A percentile compares a stretch with the other conserved stretches of the same genome.
These are phyloP conservation scores for Trametes villosa DNA, from an alignment of 768 basidiomycete genomes.

Conservation along the genomic window DNA sequence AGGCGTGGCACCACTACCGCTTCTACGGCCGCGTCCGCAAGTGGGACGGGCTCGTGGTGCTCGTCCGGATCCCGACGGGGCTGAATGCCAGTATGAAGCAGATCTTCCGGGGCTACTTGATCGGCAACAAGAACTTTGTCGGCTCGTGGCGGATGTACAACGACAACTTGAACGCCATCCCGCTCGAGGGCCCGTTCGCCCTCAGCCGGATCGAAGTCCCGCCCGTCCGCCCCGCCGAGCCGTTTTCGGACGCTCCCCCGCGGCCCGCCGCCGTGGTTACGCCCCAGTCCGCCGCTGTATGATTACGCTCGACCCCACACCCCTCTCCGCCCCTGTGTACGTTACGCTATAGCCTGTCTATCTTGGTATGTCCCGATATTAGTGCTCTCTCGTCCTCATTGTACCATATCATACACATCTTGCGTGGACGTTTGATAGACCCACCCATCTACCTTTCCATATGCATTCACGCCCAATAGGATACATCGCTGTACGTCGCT, in stretches of 20 bases:
- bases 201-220: slow-evolving; percentile 13
- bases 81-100: slow-evolving; percentile 27
- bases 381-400: not conserved
- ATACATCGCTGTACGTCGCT: slow-evolving; percentile 4
- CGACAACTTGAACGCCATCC: slow-evolving; percentile 46
- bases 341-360: not conserved
- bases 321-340: not conserved
- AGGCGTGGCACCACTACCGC: slow-evolving; percentile 41
- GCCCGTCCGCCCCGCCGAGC: not conserved
- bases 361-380: not conserved
- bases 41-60: slow-evolving; percentile 44
- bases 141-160: slow-evolving; percentile 70
- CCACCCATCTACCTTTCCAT: not conserved
- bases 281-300: not conserved
- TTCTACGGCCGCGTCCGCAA: slow-evolving; percentile 42
- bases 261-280: not conserved
- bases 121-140: slow-evolving; percentile 66
- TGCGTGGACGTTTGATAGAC: slow-evolving; percentile 8
- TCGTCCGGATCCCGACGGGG: slow-evolving; percentile 35
- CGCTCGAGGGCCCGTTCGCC: slow-evolving; percentile 66
- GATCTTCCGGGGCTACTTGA: slow-evolving; percentile 74
- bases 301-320: not conserved
- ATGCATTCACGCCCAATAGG: not conserved
- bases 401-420: slow-evolving; percentile 16
- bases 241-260: not conserved